phyloP scores from a whole-genome alignment of 345 rosid genomes.

The Rhodamnia argentea region DNA sequence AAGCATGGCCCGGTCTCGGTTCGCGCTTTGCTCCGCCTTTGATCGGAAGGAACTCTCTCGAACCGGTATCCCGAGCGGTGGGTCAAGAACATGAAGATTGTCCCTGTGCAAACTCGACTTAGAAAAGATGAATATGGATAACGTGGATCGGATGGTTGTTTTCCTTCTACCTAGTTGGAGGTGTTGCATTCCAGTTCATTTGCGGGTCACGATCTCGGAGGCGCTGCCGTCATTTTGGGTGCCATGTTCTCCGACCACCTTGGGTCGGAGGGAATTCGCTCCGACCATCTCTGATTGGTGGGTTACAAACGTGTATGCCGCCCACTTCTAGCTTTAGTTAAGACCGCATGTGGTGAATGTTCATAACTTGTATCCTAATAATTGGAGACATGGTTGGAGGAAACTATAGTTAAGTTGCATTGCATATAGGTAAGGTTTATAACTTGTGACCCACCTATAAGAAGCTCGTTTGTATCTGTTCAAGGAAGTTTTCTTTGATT shows the following conservation, averaged over 20 bases:
- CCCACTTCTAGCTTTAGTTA: not conserved
- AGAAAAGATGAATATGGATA: not conserved
- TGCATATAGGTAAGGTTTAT: not conserved
- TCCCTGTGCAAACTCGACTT: not conserved
- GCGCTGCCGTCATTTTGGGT: not conserved
- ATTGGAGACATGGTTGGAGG: not conserved
- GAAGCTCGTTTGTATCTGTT: not conserved
- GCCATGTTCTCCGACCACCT: not conserved
- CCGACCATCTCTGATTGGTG: not conserved
- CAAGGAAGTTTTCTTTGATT: not conserved
- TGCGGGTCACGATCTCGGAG: not conserved
- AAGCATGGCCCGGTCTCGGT: not conserved
- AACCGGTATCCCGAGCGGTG: not conserved
- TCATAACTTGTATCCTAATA: not conserved
- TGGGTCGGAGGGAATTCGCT: not conserved
- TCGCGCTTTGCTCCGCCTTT: not conserved
- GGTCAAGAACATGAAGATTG: not conserved
- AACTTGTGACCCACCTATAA: rapidly evolving
- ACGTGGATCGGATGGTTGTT: not conserved
- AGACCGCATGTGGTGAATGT: not conserved
- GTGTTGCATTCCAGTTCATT: not conserved
- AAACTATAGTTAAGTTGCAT: not conserved
- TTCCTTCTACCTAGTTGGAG: not conserved
- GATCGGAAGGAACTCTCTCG: not conserved
- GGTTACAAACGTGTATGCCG: not conserved